Conservation (phyloP, 257 asterid species). For the Penstemon newberryi region DNA sequence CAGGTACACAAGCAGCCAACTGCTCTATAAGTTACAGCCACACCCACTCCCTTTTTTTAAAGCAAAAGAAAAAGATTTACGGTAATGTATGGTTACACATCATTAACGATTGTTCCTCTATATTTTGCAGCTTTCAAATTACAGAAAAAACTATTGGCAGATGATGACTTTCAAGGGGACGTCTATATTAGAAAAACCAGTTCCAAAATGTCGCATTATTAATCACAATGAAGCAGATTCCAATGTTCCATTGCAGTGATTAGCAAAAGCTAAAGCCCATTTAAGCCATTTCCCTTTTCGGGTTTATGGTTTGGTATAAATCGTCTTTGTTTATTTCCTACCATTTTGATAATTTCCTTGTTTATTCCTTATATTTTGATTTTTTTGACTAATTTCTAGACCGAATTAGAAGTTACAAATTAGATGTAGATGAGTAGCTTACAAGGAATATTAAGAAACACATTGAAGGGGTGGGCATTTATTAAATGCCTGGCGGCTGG, state of each 20-base stretch:
- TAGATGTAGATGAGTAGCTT: constrained; percentile 30
- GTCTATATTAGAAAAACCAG: constrained; percentile 76
- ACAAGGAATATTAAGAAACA: constrained; percentile 24
- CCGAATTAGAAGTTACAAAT: constrained; percentile 25
- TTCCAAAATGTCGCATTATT: constrained; percentile 63
- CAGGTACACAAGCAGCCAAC: constrained; percentile 47
- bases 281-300: constrained; percentile 29
- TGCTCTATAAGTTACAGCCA: background rate
- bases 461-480: constrained; percentile 17
- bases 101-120: constrained; percentile 3
- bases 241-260: constrained; percentile 37
- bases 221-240: constrained; percentile 46
- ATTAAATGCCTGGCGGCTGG: constrained; percentile 10
- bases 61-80: background rate
- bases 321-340: constrained; percentile 10
- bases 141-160: constrained; percentile 85
- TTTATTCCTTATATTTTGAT: background rate
- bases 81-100: background rate
- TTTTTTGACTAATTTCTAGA: background rate
- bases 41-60: background rate
- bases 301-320: constrained; percentile 37
- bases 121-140: constrained; percentile 62
- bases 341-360: constrained; percentile 18
- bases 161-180: constrained; percentile 86
- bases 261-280: constrained; percentile 8